A percentile compares a stretch with the other conserved stretches of the same genome.
Conservation (phyloP, 2,329 filamentous ascomycete genomes). For the Ceratocystis lukuohia region DNA sequence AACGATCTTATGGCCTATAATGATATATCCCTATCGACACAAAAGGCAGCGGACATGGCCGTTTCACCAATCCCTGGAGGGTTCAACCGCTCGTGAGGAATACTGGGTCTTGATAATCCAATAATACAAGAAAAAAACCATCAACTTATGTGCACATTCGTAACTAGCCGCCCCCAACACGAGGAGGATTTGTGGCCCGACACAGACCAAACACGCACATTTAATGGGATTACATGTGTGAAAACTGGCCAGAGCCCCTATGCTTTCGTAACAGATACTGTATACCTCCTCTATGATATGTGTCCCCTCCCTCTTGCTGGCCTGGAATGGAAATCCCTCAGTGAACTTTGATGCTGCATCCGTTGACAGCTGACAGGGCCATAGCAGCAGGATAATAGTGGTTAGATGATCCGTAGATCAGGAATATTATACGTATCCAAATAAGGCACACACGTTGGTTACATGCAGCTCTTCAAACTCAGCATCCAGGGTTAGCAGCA, state of each 20-base stretch:
- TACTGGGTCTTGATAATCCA: neutral
- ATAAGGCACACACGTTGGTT: neutral
- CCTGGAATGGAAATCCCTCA: neutral
- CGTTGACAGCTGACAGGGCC: neutral
- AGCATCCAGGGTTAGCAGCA: neutral
- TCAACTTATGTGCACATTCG: neutral
- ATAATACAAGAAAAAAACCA: neutral
- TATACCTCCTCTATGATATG: neutral
- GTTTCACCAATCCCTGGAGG: neutral
- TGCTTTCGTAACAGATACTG: neutral
- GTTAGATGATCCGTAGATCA: too few relatives aligned
- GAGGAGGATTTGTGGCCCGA: neutral
- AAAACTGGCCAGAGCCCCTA: neutral
- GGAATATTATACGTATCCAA: neutral
- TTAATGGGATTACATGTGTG: neutral
- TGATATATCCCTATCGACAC: neutral
- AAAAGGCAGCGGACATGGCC: neutral
- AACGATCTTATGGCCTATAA: conserved; percentile 28
- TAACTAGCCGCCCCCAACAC: neutral
- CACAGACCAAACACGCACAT: neutral
- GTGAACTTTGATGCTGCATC: neutral
- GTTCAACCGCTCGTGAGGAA: neutral
- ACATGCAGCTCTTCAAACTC: neutral
- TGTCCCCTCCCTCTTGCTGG: neutral
- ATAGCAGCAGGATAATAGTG: too few relatives aligned